Base-by-base conservation (phyloP, 495 filamentous ascomycete genomes). In the Bacidia gigantensis region DNA sequence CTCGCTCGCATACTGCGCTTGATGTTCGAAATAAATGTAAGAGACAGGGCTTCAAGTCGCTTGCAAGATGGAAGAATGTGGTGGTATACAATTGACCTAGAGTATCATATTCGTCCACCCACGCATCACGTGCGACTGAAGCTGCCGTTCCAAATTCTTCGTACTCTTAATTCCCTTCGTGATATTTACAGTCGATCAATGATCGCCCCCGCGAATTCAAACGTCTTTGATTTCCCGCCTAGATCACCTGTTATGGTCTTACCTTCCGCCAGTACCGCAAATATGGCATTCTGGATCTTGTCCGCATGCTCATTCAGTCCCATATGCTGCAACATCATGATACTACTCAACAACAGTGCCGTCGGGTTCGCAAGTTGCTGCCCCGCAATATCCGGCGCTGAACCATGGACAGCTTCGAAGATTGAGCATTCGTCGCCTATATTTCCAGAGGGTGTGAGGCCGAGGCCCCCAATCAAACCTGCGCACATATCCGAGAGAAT, bases 281-380 rank as follows among this genome's bases (percentile, higher is more conserved):
- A 96, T 60, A 87, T 93, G 48, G 93, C 92, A 65, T 78, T 86
- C 77, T 95, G 86, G 63, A 98, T 97, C 62, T 78, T 81, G 63
- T 78, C 71, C 50, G 93, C 92, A 64, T 96, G 81, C 52, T 87
- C 77, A 62, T 74, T 78, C 50, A 97, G 75, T 58, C 83, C 84
- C 93, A 98, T 97, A 72, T 97, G 93, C 67, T 93, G 85, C 79
- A 98, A 71, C 92, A 98, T 97, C 92, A 97, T 97, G 69, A 95
- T 88, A 64, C 81, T 86, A 69, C 79, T 84, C 58, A 95, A 79
- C 49, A 97, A 77, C 56, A 95, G 75, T 52, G 89, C 90, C 58
- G 90, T 95, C 46, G 90, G 90, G 77, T 97, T 97, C 63, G 90
- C 90, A 50, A 95, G 82, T 42, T 78, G 81, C 79, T 94, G 89